Conservation (phyloP, 2,329 filamentous ascomycete genomes). For the Calonectria fujianensis region DNA sequence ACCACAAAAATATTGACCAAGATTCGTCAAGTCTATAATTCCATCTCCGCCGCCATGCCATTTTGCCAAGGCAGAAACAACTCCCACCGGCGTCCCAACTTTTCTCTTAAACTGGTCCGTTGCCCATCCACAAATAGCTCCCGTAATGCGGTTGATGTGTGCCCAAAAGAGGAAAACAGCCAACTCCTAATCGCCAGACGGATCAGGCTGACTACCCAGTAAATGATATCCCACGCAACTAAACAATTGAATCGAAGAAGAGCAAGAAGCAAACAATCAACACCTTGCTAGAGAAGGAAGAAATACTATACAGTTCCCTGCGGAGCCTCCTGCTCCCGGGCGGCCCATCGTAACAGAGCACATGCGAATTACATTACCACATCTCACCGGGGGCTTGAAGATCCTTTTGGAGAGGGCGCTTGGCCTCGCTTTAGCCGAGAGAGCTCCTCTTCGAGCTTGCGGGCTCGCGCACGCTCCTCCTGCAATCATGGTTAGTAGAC, state of each 20-base stretch:
- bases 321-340: background rate
- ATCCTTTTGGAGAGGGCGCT: constrained; percentile 63
- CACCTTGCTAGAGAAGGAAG: constrained; percentile 27
- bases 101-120: constrained; percentile 29
- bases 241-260: constrained; percentile 36
- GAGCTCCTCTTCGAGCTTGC: constrained; percentile 72
- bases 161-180: constrained; percentile 27
- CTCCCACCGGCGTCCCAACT: constrained; percentile 18
- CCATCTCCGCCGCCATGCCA: constrained; percentile 17
- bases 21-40: constrained; percentile 11
- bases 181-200: constrained; percentile 29
- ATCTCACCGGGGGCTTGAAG: constrained; percentile 62
- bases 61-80: constrained; percentile 11
- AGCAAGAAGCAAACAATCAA: background rate
- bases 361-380: background rate
- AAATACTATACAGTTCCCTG: constrained; percentile 45
- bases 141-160: constrained; percentile 25
- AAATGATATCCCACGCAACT: constrained; percentile 33
- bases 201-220: constrained; percentile 30
- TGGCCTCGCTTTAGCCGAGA: constrained; percentile 64
- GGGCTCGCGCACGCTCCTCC: constrained; percentile 70
- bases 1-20: background rate
- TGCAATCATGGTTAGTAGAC: constrained; percentile 58
- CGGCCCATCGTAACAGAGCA: background rate
- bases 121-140: constrained; percentile 32